Evolutionary conservation across 83 land plant species (phyloP), one percentile per base, ranked within the genome.

Genomic region (Picea engelmannii): DNA sequence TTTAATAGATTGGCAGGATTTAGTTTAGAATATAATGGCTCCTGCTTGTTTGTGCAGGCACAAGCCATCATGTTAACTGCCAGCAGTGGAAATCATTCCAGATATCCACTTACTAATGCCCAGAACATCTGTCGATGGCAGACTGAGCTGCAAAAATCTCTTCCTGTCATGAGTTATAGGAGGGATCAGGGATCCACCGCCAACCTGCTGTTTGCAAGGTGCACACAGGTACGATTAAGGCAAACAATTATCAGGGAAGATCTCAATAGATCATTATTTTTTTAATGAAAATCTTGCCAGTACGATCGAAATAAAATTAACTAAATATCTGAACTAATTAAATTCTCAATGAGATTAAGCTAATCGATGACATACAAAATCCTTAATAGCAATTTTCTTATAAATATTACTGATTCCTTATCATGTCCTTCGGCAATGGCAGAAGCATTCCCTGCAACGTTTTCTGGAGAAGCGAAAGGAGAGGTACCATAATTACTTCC

Each of bases 381-480:
- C 47, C 47, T 44, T 6, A 44, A 44, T 44, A 6, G 0, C 0
- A 31, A 31, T 31, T 44, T 44, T 3, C 58, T 12, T 12, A 2
- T 52, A 31, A 52, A 11, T 52, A 52, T 52, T 2, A 12, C 13
- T 52, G 58, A 10, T 10, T 49, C 10, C 55, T 49, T 1, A 27
- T n/a, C n/a, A n/a, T n/a, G n/a, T n/a, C n/a, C n/a, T n/a, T n/a
- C n/a, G n/a, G n/a, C n/a, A n/a, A n/a, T n/a, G n/a, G n/a, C n/a
- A 84, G 68, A 82, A 81, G 78, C 84, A 85, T 11, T 85, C 87
- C 25, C 84, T 85, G 13, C 87, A 85, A 55, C 84, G 87, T 12
- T 86, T 86, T 80, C 52, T 86, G 84, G 84, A 86, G 78, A 86
- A 86, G 84, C 84, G 87, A 35, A 66, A 83, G 62, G 84, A 86